phyloP scores from a whole-genome alignment of 169 alveolate genomes.

The Plasmodium knowlesi region DNA sequence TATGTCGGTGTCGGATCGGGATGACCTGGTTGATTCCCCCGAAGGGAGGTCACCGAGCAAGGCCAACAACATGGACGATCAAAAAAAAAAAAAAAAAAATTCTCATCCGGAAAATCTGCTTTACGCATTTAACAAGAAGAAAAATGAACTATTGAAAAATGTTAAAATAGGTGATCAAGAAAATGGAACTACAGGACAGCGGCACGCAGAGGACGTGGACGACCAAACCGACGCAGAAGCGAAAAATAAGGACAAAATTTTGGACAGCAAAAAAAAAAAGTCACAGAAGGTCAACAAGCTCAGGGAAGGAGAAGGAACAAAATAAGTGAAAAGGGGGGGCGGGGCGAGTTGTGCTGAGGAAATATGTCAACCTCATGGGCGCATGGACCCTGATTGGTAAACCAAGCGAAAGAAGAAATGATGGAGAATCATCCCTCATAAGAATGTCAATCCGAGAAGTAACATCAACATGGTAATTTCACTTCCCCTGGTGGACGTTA shows the following conservation, averaged over 20 bases:
- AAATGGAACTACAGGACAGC: conserved; percentile 7
- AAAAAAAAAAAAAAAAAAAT: not conserved
- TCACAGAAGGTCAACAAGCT: not conserved
- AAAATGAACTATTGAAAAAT: conserved; percentile 12
- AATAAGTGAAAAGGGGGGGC: not conserved
- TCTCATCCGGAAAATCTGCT: not conserved
- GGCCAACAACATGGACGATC: not conserved
- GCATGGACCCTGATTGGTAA: not conserved
- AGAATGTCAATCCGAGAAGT: not conserved
- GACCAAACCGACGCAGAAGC: conserved; percentile 37
- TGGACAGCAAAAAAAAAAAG: not conserved
- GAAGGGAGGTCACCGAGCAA: not conserved
- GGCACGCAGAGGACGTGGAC: not conserved
- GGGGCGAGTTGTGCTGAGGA: not conserved
- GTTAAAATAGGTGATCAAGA: not conserved
- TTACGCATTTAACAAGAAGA: conserved; percentile 15
- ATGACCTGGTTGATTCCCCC: not conserved
- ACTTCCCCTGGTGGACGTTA: not conserved
- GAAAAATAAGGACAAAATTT: conserved; percentile 1
- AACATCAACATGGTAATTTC: not conserved
- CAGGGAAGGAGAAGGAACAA: not conserved
- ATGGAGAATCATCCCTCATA: not conserved
- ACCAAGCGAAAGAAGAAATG: not conserved
- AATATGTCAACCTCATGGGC: not conserved
- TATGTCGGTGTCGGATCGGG: not conserved